Conservation (phyloP, 345 rosid genomes). For the Eucalyptus albens region DNA sequence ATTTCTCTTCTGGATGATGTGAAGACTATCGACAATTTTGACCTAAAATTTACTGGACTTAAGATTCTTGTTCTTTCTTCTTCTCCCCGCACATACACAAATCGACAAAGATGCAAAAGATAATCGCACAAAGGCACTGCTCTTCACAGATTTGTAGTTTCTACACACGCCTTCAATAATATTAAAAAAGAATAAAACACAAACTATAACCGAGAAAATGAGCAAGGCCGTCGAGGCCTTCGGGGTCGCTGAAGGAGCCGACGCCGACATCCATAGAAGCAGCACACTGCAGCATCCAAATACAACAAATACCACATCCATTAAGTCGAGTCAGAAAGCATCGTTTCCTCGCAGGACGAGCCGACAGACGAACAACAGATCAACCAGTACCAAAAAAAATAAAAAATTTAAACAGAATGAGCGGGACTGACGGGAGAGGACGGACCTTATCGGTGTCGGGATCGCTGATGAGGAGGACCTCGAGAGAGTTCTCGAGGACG, state of each 20-base stretch:
- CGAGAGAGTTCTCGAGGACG: slow-evolving; percentile 57
- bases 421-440: too few species aligned
- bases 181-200: too few species aligned
- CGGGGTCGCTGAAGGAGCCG: slow-evolving; percentile 74
- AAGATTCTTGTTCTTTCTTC: not conserved
- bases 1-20: not conserved
- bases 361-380: not conserved
- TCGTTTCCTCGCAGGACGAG: not conserved
- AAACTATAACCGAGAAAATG: slow-evolving; percentile 65
- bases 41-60: too few species aligned
- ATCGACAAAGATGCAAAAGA: not conserved
- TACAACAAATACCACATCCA: not conserved
- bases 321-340: not conserved
- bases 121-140: not conserved
- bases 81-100: not conserved
- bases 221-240: slow-evolving; percentile 79
- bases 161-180: not conserved
- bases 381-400: not conserved
- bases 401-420: not conserved
- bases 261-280: slow-evolving; percentile 84
- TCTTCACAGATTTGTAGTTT: not conserved
- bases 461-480: slow-evolving; percentile 75
- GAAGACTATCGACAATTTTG: not conserved
- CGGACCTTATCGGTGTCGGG: slow-evolving; percentile 78
- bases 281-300: slow-evolving; percentile 47